Percentiles rank a stretch among this genome's conserved stretches.
phyloP scores from a whole-genome alignment of 2,329 filamentous ascomycete genomes.

The Paecilomyces sp. region DNA sequence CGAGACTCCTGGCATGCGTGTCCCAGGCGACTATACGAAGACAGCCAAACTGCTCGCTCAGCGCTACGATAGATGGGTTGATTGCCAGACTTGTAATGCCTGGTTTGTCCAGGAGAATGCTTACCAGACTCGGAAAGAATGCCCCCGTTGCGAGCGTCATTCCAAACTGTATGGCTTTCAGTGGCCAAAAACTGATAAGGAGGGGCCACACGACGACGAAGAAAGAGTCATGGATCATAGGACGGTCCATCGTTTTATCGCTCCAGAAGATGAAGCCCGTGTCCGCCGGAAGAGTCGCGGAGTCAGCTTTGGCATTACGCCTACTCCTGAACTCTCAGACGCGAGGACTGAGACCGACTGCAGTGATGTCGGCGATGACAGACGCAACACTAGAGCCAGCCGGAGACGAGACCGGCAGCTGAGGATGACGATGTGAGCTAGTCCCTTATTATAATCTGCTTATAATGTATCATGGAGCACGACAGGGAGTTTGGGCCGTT shows the following conservation, averaged over 20 bases:
- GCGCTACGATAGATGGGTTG: conserved; percentile 74
- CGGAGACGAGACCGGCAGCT: conserved; percentile 24
- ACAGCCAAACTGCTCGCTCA: conserved; percentile 70
- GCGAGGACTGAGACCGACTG: conserved; percentile 30
- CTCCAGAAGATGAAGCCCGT: conserved; percentile 57
- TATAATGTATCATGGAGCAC: background rate
- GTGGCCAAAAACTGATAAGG: conserved; percentile 91
- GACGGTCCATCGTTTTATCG: conserved; percentile 77
- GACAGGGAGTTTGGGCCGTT: background rate
- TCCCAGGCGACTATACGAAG: conserved; percentile 74
- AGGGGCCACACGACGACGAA: conserved; percentile 64
- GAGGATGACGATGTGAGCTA: conserved; percentile 26
- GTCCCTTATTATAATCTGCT: background rate
- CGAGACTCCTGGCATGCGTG: conserved; percentile 37
- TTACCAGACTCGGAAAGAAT: conserved; percentile 77
- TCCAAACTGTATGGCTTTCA: conserved; percentile 90
- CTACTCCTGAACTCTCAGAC: conserved; percentile 32
- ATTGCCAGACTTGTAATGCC: conserved; percentile 74
- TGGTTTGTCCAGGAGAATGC: conserved; percentile 85
- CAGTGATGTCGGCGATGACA: conserved; percentile 27
- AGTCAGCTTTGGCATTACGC: conserved; percentile 27
- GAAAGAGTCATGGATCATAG: conserved; percentile 72
- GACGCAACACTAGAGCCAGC: conserved; percentile 27
- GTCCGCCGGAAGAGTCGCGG: conserved; percentile 30
- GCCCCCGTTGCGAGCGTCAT: conserved; percentile 88